A percentile compares a stretch with the other conserved stretches of the same genome.
These are phyloP conservation scores for Penicillium lividum DNA, from an alignment of 495 filamentous ascomycete genomes.

Conservation along the genomic window DNA sequence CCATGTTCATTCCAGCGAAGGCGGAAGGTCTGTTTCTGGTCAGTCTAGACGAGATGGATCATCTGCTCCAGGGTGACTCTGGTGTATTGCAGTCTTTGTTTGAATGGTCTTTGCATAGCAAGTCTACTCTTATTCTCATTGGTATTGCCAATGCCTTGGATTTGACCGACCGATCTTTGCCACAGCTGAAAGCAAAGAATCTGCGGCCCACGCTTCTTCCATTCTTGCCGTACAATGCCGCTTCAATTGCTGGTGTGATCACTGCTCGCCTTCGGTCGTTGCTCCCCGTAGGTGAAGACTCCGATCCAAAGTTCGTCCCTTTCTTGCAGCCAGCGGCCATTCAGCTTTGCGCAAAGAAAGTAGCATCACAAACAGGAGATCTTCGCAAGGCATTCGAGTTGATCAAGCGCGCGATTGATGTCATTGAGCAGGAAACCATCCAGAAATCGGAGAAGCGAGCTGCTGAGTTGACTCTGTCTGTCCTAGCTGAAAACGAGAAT, in stretches of 20 bases:
- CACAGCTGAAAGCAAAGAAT: conserved; percentile 87
- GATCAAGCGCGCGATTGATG: conserved; percentile 82
- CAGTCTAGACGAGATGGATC: conserved; percentile 91
- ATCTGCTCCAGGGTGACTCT: conserved; percentile 81
- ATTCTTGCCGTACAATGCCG: conserved; percentile 87
- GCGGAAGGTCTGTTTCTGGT: conserved; percentile 65
- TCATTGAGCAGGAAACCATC: conserved; percentile 79
- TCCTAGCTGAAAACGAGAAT: conserved; percentile 69
- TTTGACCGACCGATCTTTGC: conserved; percentile 91
- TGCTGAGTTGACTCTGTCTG: conserved; percentile 46
- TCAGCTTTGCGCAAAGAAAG: conserved; percentile 89
- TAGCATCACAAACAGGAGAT: conserved; percentile 90
- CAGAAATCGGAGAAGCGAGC: conserved; percentile 44
- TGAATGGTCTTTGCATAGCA: conserved; percentile 81
- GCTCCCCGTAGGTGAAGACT: conserved; percentile 49
- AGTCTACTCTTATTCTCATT: conserved; percentile 77
- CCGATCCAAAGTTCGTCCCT: conserved; percentile 64
- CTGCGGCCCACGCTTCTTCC: conserved; percentile 87
- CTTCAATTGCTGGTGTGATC: conserved; percentile 86
- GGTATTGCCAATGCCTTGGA: conserved; percentile 98
- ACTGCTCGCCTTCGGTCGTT: conserved; percentile 78
- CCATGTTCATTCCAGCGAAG: conserved; percentile 63
- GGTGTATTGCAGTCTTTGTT: conserved; percentile 89
- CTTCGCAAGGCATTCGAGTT: conserved; percentile 95
- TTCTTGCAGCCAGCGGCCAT: conserved; percentile 94